Base-by-base conservation (phyloP, 2,329 filamentous ascomycete species). In the Stachybotrys echinatus region DNA sequence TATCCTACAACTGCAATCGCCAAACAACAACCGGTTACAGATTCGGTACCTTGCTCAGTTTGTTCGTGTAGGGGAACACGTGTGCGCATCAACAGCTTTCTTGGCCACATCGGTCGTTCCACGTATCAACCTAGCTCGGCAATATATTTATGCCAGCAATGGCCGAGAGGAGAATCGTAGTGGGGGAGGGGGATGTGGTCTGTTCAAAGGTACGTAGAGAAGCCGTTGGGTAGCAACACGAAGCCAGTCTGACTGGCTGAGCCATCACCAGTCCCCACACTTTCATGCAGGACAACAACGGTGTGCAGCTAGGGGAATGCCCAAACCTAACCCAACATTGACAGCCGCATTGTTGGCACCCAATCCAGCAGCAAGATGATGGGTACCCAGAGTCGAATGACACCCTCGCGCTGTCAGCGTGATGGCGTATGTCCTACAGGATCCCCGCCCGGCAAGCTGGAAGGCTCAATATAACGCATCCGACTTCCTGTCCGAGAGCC, bases 181-280 rank as follows among this genome's bases (percentile, higher is more conserved):
- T n/a, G n/a, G n/a, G n/a, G n/a, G n/a, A n/a, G n/a, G n/a, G n/a
- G n/a, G n/a, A n/a, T n/a, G n/a, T n/a, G n/a, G n/a, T n/a, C n/a
- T n/a, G n/a, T n/a, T 40, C 42, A 34, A 38, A 14, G 10, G 10
- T 3, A 5, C 14, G 27, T 34, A 34, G 27, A 3, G 27, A 14
- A 34, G 27, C 27, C 10, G 27, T 34, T 34, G 27, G 27, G 27
- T 34, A 34, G 27, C 27, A 34, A 34, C 27, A 34, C 27, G 10
- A 61, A 60, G 12, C 38, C n/a, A 38, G 8, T 23, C 27, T 34
- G 27, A 34, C 27, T 34, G 27, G 27, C 5, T 10, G 27, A 5
- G 14, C 14, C 14, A 34, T 34, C n/a, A 14, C 27, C 10, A 34
- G 27, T 14, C 27, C 27, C 27, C 27, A 14, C 27, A 34, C 14